Base-by-base conservation (phyloP, 2,329 filamentous ascomycete genomes). In the Aureobasidium uvarum region DNA sequence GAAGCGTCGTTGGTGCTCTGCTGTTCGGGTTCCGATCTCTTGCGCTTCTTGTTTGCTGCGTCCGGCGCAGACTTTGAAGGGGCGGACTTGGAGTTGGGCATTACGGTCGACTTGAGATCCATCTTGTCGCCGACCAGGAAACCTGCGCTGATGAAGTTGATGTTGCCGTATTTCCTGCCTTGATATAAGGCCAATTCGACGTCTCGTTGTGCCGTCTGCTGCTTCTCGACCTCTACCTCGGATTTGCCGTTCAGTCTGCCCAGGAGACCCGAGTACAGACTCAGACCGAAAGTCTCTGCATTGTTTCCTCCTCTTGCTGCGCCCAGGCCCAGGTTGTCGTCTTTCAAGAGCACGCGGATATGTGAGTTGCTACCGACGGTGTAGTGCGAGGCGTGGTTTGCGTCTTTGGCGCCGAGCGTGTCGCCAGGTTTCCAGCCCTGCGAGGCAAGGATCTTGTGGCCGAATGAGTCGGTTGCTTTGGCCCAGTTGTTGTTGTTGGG, bases 401-500 rank as follows among this genome's bases (percentile, higher is more conserved):
- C 87, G 74, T 92, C 83, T 72, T 89, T 84, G 4, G 89, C 90
- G 63, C 95, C 95, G 25, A 99, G 85, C 62, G 86, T 90, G 69
- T 89, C 84, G 41, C 95, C 95, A 0, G 93, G 92, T 67, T 88
- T 85, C 95, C 95, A 99, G 69, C 95, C 95, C 73, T 97, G 92
- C 18, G 89, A 83, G 58, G 88, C 86, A 73, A 99, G 87, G 70
- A 98, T 94, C 74, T 88, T 91, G 76, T 96, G 93, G 71, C 95
- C 95, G 76, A 95, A 98, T 63, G 87, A 88, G 65, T 84, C 85
- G 69, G 89, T 91, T 75, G 93, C 89, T 72, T 89, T 88, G 65
- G 89, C 88, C 95, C 95, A 99, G 83, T 86, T 87, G 55, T 91
- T 96, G 77, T 98, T 99, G 80, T 98, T 97, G 8, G 95, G 95